Percentiles rank a stretch among this genome's conserved stretches.
Evolutionary conservation across 2,329 filamentous ascomycete species (phyloP).

Genomic region (Ascochyta clinopodiicola): DNA sequence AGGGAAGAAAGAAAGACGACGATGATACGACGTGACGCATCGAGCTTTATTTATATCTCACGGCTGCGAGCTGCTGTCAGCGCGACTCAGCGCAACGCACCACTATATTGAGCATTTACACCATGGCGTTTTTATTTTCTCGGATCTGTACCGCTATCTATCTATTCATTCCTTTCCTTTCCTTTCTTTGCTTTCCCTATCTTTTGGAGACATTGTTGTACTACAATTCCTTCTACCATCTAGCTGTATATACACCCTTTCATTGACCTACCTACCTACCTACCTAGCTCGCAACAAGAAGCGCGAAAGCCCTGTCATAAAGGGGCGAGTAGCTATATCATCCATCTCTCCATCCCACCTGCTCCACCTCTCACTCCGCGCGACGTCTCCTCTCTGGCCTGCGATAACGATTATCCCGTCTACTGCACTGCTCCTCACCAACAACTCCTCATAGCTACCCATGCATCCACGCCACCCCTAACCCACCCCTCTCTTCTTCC

Average conservation of each 20-base stretch:
- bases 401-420: too few relatives aligned
- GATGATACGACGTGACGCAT: not conserved
- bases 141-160: not conserved
- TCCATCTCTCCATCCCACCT: too few relatives aligned
- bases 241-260: too few relatives aligned
- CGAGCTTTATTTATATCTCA: not conserved
- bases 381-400: too few relatives aligned
- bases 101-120: conserved; percentile 3
- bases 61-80: not conserved
- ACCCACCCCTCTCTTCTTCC: too few relatives aligned
- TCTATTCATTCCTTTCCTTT: too few relatives aligned
- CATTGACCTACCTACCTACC: not conserved
- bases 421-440: not conserved
- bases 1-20: not conserved
- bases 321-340: not conserved
- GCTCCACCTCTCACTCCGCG: too few relatives aligned
- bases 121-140: not conserved
- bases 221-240: not conserved
- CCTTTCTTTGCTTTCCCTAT: too few relatives aligned
- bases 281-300: not conserved
- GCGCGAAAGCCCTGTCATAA: not conserved
- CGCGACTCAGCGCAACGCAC: not conserved
- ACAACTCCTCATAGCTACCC: too few relatives aligned
- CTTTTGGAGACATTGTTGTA: not conserved
- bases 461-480: too few relatives aligned